phyloP scores from a whole-genome alignment of 192 early-diverging fungal species.

The Backusella psychrophila region DNA sequence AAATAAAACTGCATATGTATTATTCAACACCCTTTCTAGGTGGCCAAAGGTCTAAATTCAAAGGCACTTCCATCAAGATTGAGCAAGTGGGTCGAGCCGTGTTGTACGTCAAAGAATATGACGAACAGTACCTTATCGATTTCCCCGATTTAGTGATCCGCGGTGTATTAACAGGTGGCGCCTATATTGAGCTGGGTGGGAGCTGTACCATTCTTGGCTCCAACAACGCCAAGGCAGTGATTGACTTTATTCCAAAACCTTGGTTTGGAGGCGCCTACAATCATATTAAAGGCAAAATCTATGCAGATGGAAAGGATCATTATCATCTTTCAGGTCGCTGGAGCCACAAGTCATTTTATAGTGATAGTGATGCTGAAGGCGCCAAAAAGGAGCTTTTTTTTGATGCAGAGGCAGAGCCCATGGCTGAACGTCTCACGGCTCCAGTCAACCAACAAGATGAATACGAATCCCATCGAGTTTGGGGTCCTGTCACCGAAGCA shows the following conservation, averaged over 20 bases:
- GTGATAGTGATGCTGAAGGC: conserved; percentile 16
- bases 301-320: conserved; percentile 6
- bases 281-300: conserved; percentile 35
- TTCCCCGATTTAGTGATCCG: conserved; percentile 60
- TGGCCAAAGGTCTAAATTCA: conserved; percentile 62
- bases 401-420: conserved; percentile 59
- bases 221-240: conserved; percentile 49
- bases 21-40: background rate
- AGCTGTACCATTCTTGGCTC: conserved; percentile 54
- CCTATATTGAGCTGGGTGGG: conserved; percentile 65
- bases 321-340: conserved; percentile 33
- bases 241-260: conserved; percentile 62
- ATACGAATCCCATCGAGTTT: conserved; percentile 70
- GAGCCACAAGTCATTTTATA: conserved; percentile 36
- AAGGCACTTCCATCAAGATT: conserved; percentile 60
- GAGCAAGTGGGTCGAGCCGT: conserved; percentile 65
- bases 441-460: conserved; percentile 57
- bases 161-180: conserved; percentile 57
- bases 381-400: conserved; percentile 56
- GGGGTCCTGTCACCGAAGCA: conserved; percentile 64
- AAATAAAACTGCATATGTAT: background rate
- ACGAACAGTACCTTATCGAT: conserved; percentile 58
- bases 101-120: conserved; percentile 46
- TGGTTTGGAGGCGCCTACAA: conserved; percentile 67
- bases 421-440: conserved; percentile 54